Percentiles rank a stretch among this genome's conserved stretches.
These are phyloP conservation scores for Tuber magnatum DNA, from an alignment of 495 filamentous ascomycete species.

Conservation along the genomic window DNA sequence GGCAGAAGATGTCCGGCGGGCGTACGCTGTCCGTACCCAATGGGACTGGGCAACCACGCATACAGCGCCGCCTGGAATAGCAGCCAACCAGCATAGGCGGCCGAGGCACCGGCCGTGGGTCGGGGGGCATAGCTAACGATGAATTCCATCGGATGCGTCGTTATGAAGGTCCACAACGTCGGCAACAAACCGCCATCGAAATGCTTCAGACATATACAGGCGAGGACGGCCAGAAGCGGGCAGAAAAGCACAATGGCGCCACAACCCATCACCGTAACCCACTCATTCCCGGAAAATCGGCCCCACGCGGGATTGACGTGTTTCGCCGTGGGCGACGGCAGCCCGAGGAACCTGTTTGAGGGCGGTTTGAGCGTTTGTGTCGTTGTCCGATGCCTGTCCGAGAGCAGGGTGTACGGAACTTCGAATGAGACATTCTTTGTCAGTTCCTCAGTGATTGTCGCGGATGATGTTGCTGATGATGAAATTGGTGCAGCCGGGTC, in stretches of 20 bases:
- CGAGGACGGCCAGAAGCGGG: conserved; percentile 31
- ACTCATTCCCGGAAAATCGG: conserved; percentile 35
- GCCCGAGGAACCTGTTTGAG: neutral
- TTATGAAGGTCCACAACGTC: conserved; percentile 25
- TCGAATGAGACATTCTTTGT: neutral
- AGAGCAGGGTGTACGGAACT: neutral
- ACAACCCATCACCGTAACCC: conserved; percentile 30
- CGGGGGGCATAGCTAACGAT: conserved; percentile 23
- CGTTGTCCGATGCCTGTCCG: neutral
- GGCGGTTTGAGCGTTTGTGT: conserved; percentile 37
- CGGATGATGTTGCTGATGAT: neutral
- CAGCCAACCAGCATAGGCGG: conserved; percentile 43
- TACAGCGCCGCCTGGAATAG: conserved; percentile 42
- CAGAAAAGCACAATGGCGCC: conserved; percentile 35
- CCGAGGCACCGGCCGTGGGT: conserved; percentile 20
- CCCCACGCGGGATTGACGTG: conserved; percentile 39
- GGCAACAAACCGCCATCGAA: conserved; percentile 29
- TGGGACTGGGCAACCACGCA: conserved; percentile 41
- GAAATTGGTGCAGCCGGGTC: conserved; percentile 23
- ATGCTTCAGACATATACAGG: conserved; percentile 28
- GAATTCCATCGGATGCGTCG: conserved; percentile 31
- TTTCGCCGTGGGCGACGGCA: neutral
- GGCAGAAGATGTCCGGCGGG: conserved; percentile 43
- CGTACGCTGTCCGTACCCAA: conserved; percentile 40
- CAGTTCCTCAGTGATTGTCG: neutral